Evolutionary conservation across 495 filamentous ascomycete genomes (phyloP).

Genomic region (Aspergillus ellipticus): DNA sequence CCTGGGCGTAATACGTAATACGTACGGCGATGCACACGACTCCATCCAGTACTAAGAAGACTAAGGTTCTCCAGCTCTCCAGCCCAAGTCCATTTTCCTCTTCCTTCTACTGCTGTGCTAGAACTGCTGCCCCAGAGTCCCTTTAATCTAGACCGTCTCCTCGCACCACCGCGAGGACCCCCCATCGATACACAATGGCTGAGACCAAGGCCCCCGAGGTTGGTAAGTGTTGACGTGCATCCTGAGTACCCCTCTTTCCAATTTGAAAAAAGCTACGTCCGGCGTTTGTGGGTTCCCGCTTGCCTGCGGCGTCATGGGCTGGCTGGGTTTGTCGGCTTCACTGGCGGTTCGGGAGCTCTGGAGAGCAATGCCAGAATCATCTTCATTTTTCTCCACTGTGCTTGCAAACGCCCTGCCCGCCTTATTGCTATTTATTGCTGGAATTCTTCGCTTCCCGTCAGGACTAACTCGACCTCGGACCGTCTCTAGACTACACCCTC

Average conservation of each 20-base stretch:
- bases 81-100: slow-evolving; percentile 18
- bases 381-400: neutral
- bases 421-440: neutral
- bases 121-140: slow-evolving; percentile 10
- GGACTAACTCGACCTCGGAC: slow-evolving; percentile 16
- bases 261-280: slow-evolving; percentile 39
- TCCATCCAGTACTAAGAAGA: slow-evolving; percentile 11
- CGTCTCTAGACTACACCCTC: slow-evolving; percentile 75
- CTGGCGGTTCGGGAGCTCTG: slow-evolving; percentile 3
- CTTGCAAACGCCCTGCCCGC: neutral
- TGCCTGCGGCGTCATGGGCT: slow-evolving; percentile 16
- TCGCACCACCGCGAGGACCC: slow-evolving; percentile 24
- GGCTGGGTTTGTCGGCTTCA: neutral
- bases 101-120: slow-evolving; percentile 21
- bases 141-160: slow-evolving; percentile 15
- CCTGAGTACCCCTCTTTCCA: slow-evolving; percentile 14
- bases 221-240: slow-evolving; percentile 35
- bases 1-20: slow-evolving; percentile 1
- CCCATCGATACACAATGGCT: slow-evolving; percentile 37
- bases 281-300: slow-evolving; percentile 38
- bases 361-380: neutral
- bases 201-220: slow-evolving; percentile 39
- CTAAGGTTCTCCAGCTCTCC: slow-evolving; percentile 25
- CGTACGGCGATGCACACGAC: slow-evolving; percentile 25
- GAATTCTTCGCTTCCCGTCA: neutral